phyloP scores from a whole-genome alignment of 352 stramenopile genomes.

The Pilasporangium apinafurcum region DNA sequence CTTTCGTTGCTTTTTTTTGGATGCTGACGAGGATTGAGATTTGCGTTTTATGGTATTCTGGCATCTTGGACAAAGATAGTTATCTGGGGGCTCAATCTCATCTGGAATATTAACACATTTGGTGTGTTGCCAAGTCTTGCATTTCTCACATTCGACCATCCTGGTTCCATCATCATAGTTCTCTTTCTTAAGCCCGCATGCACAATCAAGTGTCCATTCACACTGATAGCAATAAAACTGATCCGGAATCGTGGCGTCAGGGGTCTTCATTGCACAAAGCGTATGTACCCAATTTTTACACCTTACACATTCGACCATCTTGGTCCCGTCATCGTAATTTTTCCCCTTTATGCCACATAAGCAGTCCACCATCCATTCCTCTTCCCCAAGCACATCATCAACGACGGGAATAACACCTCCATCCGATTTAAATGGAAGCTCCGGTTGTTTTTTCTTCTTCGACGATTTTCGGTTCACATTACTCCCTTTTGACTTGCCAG shows the following conservation, averaged over 20 bases:
- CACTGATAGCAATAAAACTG: constrained; percentile 43
- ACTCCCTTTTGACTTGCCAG: constrained; percentile 25
- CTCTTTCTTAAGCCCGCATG: constrained; percentile 39
- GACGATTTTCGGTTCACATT: constrained; percentile 18
- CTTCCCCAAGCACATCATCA: constrained; percentile 25
- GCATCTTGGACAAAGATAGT: constrained; percentile 57
- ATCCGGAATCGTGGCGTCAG: constrained; percentile 1
- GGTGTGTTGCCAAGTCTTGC: constrained; percentile 73
- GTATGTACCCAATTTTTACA: constrained; percentile 30
- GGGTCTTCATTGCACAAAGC: constrained; percentile 6
- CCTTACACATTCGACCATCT: constrained; percentile 60
- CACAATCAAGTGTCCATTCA: constrained; percentile 67
- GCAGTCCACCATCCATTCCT: constrained; percentile 59
- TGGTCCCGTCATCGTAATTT: constrained; percentile 54
- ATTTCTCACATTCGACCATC: constrained; percentile 73
- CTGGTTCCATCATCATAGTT: constrained; percentile 65
- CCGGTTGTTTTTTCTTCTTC: constrained; percentile 24
- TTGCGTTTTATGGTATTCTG: not conserved
- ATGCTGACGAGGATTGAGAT: constrained; percentile 1
- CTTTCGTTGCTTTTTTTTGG: constrained; percentile 14
- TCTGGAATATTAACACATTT: constrained; percentile 52
- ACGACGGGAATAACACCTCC: constrained; percentile 29
- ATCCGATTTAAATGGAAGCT: constrained; percentile 26
- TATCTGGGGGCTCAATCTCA: constrained; percentile 30
- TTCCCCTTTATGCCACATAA: constrained; percentile 38